A percentile compares a stretch with the other conserved stretches of the same genome.
These are phyloP conservation scores for Pisolithus albus DNA, from an alignment of 768 basidiomycete genomes.

Conservation along the genomic window DNA sequence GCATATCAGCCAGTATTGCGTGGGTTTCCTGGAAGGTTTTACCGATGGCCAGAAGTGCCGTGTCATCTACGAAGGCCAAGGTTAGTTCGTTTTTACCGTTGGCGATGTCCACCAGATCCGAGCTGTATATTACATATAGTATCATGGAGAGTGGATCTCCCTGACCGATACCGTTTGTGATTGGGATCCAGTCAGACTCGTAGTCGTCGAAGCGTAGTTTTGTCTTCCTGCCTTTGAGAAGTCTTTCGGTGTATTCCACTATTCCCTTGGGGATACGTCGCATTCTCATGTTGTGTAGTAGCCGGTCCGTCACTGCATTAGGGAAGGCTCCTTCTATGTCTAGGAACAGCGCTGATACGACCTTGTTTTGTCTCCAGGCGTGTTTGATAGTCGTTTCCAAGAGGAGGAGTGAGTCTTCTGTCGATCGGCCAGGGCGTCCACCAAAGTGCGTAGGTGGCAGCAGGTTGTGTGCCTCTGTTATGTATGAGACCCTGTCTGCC, in stretches of 20 bases:
- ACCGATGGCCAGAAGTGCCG: background rate
- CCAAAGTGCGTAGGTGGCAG: slow-evolving; percentile 35
- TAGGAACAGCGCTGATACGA: slow-evolving; percentile 32
- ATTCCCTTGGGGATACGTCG: background rate
- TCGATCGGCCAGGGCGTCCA: slow-evolving; percentile 31
- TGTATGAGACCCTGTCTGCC: no score
- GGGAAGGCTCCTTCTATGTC: slow-evolving; percentile 42
- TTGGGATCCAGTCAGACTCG: background rate
- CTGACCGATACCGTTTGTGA: background rate
- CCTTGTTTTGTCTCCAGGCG: slow-evolving; percentile 31
- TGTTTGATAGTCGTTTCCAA: slow-evolving; percentile 30
- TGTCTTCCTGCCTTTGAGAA: background rate
- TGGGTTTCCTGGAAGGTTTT: background rate
- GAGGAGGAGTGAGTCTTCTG: slow-evolving; percentile 30
- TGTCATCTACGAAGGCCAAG: background rate
- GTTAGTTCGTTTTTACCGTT: background rate
- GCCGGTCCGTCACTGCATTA: slow-evolving; percentile 25
- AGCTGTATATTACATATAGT: background rate
- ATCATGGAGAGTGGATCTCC: background rate
- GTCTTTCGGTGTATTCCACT: background rate
- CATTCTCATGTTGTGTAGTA: slow-evolving; percentile 28
- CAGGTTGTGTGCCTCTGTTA: slow-evolving; percentile 2
- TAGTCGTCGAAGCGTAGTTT: background rate
- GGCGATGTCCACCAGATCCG: background rate
- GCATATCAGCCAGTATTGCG: background rate